A percentile compares a stretch with the other conserved stretches of the same genome.
Conservation (phyloP, 176 grass and related monocot species). For the Hsuehochloa calcarea region DNA sequence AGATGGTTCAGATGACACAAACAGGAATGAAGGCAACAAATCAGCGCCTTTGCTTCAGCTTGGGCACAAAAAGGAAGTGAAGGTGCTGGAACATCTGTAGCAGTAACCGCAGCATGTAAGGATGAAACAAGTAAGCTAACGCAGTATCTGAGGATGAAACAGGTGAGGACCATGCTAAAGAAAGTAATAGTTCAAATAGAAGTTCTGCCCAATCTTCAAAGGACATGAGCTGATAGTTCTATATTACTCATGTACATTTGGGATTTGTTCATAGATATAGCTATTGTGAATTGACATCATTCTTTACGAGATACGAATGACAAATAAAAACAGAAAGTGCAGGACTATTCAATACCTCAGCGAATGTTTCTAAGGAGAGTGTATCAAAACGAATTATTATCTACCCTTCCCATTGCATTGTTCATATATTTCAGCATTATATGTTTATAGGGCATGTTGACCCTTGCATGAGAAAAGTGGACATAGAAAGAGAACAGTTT, state of each 20-base stretch:
- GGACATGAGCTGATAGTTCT: conserved; percentile 9
- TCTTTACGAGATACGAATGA: conserved; percentile 5
- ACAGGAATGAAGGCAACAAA: not conserved
- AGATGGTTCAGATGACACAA: conserved; percentile 33
- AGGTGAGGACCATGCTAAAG: conserved; percentile 7
- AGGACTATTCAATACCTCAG: not conserved
- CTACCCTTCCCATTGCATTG: not conserved
- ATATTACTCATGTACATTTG: not conserved
- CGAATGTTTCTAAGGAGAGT: not conserved
- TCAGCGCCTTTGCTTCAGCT: conserved; percentile 16
- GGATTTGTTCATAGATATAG: not conserved
- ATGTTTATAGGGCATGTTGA: not conserved
- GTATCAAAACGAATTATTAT: not conserved
- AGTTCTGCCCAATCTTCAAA: not conserved
- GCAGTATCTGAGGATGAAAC: conserved; percentile 8
- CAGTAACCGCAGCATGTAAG: not conserved
- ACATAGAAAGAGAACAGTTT: not conserved
- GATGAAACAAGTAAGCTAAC: conserved; percentile 28
- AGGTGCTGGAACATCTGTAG: conserved; percentile 36
- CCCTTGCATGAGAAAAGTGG: not conserved
- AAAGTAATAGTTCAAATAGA: conserved; percentile 13
- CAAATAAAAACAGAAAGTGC: not conserved
- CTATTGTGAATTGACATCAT: conserved; percentile 23
- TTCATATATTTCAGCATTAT: not conserved
- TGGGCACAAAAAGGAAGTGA: conserved; percentile 18